These are phyloP conservation scores for Leccinellum rugosiceps DNA, from an alignment of 768 basidiomycete species.

Conservation along the genomic window DNA sequence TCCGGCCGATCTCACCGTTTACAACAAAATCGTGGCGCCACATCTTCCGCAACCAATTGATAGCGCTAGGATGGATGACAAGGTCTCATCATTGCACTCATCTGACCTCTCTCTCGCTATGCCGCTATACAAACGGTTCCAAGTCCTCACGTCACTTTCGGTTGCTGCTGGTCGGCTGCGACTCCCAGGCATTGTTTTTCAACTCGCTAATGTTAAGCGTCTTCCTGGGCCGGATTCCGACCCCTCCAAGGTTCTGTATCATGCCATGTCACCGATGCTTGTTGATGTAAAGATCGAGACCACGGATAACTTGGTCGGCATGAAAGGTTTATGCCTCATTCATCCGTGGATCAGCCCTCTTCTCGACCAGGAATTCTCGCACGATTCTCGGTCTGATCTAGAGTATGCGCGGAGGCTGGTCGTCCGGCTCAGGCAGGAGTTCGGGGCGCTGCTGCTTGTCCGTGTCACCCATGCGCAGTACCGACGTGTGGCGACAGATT, in stretches of 20 bases:
- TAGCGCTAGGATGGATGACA: neutral
- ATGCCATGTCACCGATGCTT: neutral
- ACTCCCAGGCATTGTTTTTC: neutral
- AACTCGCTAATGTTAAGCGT: neutral
- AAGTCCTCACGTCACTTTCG: neutral
- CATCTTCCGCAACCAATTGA: neutral
- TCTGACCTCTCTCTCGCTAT: neutral
- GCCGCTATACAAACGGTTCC: neutral
- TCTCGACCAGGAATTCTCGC: neutral
- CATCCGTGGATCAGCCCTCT: neutral
- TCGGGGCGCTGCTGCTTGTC: neutral
- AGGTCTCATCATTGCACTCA: neutral
- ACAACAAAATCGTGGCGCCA: neutral
- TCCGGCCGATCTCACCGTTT: neutral
- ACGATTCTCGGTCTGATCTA: neutral
- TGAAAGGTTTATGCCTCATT: neutral
- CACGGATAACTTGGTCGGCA: neutral
- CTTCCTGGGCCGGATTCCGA: neutral
- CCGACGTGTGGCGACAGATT: neutral
- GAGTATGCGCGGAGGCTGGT: neutral
- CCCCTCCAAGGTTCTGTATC: neutral
- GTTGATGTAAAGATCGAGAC: neutral
- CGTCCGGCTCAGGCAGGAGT: neutral
- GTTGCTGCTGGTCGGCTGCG: neutral
- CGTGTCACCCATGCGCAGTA: neutral